Percentiles rank a stretch among this genome's conserved stretches.
Conservation (phyloP, 805 yeast genomes). For the Zygotorulaspora chibaensis region DNA sequence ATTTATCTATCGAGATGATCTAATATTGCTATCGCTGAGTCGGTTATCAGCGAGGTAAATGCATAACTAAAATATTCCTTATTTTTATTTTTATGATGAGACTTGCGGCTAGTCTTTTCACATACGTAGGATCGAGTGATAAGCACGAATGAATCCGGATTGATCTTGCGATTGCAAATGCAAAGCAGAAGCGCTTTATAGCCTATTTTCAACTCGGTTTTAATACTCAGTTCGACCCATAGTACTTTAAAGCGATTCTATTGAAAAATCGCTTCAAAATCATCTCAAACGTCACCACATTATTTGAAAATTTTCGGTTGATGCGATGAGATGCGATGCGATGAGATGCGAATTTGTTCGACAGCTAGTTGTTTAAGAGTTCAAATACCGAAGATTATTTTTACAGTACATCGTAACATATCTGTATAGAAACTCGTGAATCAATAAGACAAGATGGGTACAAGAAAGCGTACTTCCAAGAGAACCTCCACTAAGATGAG, state of each 20-base stretch:
- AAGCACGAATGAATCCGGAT: too few relatives aligned
- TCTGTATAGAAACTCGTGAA: not conserved
- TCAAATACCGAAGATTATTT: not conserved
- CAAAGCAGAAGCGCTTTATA: not conserved
- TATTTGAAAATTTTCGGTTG: conserved; percentile 13
- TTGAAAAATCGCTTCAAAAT: not conserved
- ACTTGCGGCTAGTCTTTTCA: too few relatives aligned
- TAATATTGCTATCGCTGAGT: too few relatives aligned
- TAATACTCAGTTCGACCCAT: too few relatives aligned
- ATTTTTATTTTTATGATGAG: too few relatives aligned
- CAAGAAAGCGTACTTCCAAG: conserved; percentile 69
- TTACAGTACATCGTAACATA: too few relatives aligned
- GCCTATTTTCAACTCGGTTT: not conserved
- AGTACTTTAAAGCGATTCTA: too few relatives aligned
- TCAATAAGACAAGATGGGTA: conserved; percentile 37
- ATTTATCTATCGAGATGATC: too few relatives aligned
- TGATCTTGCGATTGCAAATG: not conserved
- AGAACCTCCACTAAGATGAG: conserved; percentile 89
- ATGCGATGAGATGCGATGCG: conserved; percentile 26
- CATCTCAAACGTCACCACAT: not conserved
- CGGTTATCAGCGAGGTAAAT: too few relatives aligned
- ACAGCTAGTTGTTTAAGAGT: not conserved
- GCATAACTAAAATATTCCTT: too few relatives aligned
- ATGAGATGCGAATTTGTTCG: conserved; percentile 3
- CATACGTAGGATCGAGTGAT: too few relatives aligned